Conservation (phyloP, 495 filamentous ascomycete genomes). For the Lasiosphaeria hispida region DNA sequence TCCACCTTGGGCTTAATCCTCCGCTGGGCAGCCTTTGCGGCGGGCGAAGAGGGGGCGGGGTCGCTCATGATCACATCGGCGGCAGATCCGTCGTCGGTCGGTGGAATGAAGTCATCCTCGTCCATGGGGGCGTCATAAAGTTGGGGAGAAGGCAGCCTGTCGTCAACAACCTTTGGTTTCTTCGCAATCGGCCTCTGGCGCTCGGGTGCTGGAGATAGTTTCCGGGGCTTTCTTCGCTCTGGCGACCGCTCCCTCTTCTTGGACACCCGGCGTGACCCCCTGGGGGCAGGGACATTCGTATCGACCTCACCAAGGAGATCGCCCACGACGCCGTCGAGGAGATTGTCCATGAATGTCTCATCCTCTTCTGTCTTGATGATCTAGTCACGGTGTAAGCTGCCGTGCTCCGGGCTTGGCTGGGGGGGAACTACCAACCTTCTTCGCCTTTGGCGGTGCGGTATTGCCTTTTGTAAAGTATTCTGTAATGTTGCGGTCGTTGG, state of each 20-base stretch:
- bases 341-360: constrained; percentile 75
- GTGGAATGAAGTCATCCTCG: constrained; percentile 50
- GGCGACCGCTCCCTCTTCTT: constrained; percentile 67
- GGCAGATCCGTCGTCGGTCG: constrained; percentile 55
- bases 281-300: constrained; percentile 65
- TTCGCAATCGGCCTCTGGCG: constrained; percentile 42
- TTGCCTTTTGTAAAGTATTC: constrained; percentile 87
- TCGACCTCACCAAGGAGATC: no score
- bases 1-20: constrained; percentile 65
- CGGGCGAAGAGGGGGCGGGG: constrained; percentile 80
- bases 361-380: constrained; percentile 74
- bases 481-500: constrained; percentile 84
- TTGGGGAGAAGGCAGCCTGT: constrained; percentile 43
- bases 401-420: neutral
- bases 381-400: constrained; percentile 23
- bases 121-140: constrained; percentile 45
- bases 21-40: constrained; percentile 73
- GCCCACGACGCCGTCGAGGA: no score
- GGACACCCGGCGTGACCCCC: constrained; percentile 38
- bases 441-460: constrained; percentile 68
- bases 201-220: constrained; percentile 68
- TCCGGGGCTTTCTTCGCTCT: constrained; percentile 72
- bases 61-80: constrained; percentile 73
- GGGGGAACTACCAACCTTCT: constrained; percentile 50
- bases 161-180: constrained; percentile 50